Conservation (phyloP, 345 rosid genomes). For the Ceriops zippeliana region DNA sequence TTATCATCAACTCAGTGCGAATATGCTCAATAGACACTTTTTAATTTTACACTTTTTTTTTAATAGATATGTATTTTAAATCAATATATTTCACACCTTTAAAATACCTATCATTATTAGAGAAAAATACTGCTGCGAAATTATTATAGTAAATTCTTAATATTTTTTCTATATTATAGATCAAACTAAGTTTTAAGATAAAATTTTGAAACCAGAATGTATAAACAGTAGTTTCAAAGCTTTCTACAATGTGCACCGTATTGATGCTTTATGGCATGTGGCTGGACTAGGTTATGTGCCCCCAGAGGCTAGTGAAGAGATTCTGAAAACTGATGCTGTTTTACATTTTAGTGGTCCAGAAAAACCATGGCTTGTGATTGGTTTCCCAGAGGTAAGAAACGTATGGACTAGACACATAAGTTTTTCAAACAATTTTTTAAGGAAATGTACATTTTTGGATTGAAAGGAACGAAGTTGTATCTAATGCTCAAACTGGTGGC, state of each 20-base stretch:
- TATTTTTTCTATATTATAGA: no score
- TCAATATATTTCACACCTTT: no score
- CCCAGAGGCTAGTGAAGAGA: conserved; percentile 29
- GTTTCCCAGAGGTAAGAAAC: conserved; percentile 55
- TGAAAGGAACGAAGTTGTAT: conserved; percentile 40
- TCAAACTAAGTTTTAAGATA: no score
- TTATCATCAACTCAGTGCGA: no score
- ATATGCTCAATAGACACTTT: no score
- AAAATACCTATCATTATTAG: no score
- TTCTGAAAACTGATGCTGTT: conserved; percentile 60
- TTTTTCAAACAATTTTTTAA: conserved; percentile 59
- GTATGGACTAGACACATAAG: conserved; percentile 71
- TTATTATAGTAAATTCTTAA: no score
- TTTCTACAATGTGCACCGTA: conserved; percentile 60
- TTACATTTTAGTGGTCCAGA: conserved; percentile 93
- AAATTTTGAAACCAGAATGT: no score
- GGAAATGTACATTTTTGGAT: conserved; percentile 63
- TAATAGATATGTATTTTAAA: no score
- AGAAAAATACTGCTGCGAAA: no score
- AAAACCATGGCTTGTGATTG: conserved; percentile 91
- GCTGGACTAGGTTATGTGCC: conserved; percentile 69
- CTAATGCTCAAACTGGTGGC: conserved; percentile 11
- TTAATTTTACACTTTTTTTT: no score
- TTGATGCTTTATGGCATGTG: conserved; percentile 82
- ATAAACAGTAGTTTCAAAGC: no score